Evolutionary conservation across 2,329 filamentous ascomycete species (phyloP).

Genomic region (Xylariaceae sp.): DNA sequence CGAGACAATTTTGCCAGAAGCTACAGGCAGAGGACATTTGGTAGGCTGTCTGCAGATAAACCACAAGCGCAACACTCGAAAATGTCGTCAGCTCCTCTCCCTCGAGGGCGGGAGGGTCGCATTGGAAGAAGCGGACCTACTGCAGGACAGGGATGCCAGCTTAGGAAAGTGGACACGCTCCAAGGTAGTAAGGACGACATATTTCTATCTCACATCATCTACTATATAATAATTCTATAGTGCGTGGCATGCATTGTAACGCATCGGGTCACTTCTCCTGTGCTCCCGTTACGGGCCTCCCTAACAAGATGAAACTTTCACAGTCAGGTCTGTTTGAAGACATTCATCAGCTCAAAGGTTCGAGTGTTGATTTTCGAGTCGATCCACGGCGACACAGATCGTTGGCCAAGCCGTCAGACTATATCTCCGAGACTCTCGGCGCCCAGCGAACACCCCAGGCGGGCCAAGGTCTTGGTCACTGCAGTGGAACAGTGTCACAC

Average conservation of each 20-base stretch:
- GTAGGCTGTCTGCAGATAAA: neutral
- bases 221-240: neutral
- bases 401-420: neutral
- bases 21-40: neutral
- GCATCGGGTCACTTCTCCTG: neutral
- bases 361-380: neutral
- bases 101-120: slow-evolving; percentile 7
- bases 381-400: neutral
- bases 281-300: slow-evolving; percentile 8
- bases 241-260: slow-evolving; percentile 18
- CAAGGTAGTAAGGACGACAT: no score
- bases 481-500: slow-evolving; percentile 16
- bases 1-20: neutral
- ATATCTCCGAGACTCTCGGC: slow-evolving; percentile 22
- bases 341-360: neutral
- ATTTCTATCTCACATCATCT: slow-evolving; percentile 1
- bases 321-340: neutral
- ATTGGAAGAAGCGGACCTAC: neutral
- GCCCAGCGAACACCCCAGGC: slow-evolving; percentile 15
- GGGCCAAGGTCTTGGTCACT: slow-evolving; percentile 26
- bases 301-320: neutral
- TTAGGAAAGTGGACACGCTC: slow-evolving; percentile 20
- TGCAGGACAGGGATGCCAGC: slow-evolving; percentile 5
- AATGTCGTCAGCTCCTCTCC: neutral
- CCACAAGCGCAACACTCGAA: neutral